A percentile compares a stretch with the other conserved stretches of the same genome.
Evolutionary conservation across 495 filamentous ascomycete species (phyloP).

Genomic region (Cercophora scortea): DNA sequence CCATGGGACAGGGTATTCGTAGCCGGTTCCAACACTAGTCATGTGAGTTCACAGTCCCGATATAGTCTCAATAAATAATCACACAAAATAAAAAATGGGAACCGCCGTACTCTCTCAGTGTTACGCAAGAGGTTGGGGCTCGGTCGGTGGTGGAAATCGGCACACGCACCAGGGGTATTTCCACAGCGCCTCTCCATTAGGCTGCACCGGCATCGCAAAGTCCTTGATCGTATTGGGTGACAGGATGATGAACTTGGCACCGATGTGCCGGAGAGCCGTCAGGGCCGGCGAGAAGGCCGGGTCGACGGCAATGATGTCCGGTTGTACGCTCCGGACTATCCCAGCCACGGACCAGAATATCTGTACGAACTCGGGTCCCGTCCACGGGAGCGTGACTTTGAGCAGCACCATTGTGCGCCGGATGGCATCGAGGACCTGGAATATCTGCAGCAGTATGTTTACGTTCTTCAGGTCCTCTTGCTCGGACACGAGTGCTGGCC

Average conservation of each 20-base stretch:
- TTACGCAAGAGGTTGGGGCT: no score
- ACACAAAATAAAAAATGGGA: background rate
- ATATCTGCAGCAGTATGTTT: background rate
- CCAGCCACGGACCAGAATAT: constrained; percentile 37
- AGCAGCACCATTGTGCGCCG: constrained; percentile 20
- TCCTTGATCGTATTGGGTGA: constrained; percentile 37
- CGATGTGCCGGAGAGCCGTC: constrained; percentile 35
- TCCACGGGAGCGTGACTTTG: constrained; percentile 29
- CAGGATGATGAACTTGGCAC: constrained; percentile 27
- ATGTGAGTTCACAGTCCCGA: background rate
- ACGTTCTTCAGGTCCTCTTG: background rate
- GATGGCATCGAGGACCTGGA: constrained; percentile 1
- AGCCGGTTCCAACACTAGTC: constrained; percentile 9
- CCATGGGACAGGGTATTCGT: constrained; percentile 10
- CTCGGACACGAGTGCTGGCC: constrained; percentile 12
- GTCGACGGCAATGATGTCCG: constrained; percentile 40
- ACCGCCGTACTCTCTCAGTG: no score
- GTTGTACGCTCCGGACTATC: constrained; percentile 32
- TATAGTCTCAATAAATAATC: background rate
- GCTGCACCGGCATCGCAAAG: constrained; percentile 26
- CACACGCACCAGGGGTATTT: constrained; percentile 34
- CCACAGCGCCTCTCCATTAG: constrained; percentile 28
- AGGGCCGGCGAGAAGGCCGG: constrained; percentile 42
- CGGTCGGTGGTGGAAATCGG: constrained; percentile 14
- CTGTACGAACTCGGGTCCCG: constrained; percentile 39